Percentiles rank a stretch among this genome's conserved stretches.
These are phyloP conservation scores for Magnusiomyces clavatus DNA, from an alignment of 1,139 yeast genomes.

Conservation along the genomic window DNA sequence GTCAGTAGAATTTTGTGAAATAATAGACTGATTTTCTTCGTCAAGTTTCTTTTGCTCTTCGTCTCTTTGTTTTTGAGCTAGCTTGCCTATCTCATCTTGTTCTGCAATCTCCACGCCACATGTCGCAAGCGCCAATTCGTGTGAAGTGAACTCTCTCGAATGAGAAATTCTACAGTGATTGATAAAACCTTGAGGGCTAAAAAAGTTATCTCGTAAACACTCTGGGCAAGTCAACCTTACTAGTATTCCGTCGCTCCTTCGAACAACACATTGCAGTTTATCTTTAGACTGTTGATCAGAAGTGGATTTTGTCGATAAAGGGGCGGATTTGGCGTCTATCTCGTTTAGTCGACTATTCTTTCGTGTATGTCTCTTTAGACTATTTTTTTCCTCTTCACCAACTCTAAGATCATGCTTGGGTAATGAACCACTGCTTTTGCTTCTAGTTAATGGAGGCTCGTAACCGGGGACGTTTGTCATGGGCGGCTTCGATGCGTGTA, in stretches of 20 bases:
- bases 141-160: conserved; percentile 61
- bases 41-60: background rate
- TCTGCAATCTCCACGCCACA: conserved; percentile 58
- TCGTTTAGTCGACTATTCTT: background rate
- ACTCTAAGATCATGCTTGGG: background rate
- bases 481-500: too few relatives aligned
- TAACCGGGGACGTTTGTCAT: background rate
- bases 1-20: background rate
- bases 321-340: background rate
- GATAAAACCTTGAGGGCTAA: conserved; percentile 72
- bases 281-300: conserved; percentile 3
- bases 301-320: background rate
- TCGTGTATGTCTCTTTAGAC: background rate
- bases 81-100: conserved; percentile 45
- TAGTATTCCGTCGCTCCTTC: conserved; percentile 64
- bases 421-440: background rate
- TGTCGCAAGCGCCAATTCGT: conserved; percentile 64
- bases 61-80: conserved; percentile 34
- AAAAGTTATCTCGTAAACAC: conserved; percentile 62
- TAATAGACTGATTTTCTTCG: background rate
- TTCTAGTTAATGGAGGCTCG: conserved; percentile 4
- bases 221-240: conserved; percentile 56
- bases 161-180: conserved; percentile 74
- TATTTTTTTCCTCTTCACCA: background rate
- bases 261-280: conserved; percentile 46